Percentiles rank a stretch among this genome's conserved stretches.
Conservation (phyloP, 768 basidiomycete genomes). For the Fistulinella prunicolor region DNA sequence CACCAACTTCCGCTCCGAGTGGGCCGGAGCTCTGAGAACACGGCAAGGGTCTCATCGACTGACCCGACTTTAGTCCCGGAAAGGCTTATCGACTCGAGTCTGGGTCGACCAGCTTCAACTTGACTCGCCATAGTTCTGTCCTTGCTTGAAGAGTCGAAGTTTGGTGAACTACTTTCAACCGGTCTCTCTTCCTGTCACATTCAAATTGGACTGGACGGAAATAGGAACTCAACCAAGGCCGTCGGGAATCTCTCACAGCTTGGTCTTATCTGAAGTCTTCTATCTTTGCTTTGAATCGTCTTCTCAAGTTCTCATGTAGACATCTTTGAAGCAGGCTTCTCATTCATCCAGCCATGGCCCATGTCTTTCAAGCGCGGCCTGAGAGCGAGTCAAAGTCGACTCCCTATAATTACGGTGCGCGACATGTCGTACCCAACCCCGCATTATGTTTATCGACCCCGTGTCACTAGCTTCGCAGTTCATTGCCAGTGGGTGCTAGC, state of each 20-base stretch:
- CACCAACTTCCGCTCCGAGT: too few species aligned
- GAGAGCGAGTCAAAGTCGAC: slow-evolving; percentile 42
- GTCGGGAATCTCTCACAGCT: too few species aligned
- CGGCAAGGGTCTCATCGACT: too few species aligned
- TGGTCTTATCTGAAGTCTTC: not conserved
- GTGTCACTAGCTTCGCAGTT: slow-evolving; percentile 40
- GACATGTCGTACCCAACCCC: not conserved
- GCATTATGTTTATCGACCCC: not conserved
- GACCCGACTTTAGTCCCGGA: too few species aligned
- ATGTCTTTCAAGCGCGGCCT: slow-evolving; percentile 47
- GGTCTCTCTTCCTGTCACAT: too few species aligned
- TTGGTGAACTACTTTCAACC: too few species aligned
- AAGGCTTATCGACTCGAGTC: too few species aligned
- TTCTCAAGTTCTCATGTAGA: not conserved
- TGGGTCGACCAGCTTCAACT: not conserved
- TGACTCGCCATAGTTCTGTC: not conserved
- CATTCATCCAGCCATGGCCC: not conserved
- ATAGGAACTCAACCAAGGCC: too few species aligned
- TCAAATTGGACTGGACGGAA: too few species aligned
- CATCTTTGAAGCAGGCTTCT: not conserved
- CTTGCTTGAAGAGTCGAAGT: too few species aligned
- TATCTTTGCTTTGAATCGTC: not conserved
- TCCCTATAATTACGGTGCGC: slow-evolving; percentile 54
- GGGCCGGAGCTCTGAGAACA: too few species aligned
- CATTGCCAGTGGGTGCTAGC: slow-evolving; percentile 55